Evolutionary conservation across 129 eudicot species (phyloP), one percentile per base, ranked within the genome.

Genomic region (Saposhnikovia divaricata): DNA sequence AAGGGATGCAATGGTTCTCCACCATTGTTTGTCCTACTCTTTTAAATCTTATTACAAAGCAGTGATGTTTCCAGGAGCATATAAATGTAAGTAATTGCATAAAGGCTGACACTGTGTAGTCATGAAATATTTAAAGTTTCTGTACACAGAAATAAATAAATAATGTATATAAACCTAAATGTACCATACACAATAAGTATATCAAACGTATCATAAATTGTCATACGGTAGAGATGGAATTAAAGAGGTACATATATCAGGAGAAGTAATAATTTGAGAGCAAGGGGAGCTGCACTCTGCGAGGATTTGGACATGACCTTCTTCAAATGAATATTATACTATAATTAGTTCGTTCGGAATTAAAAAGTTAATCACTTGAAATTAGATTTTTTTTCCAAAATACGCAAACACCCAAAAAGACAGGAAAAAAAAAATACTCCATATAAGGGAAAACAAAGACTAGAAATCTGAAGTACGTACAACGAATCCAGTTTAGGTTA

Each of bases 1-100:
- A 59, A 59, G 68, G 68, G 68, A n/a, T 59, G 68, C 68, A 59
- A 59, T 59, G 66, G 68, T 59, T 59, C 68, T 59, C 68, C 68
- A n/a, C 68, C 68, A 59, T 59, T n/a, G 66, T 59, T 59, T 59
- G 68, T 59, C 68, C 34, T 59, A n/a, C 68, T 59, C 34, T 59
- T 59, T n/a, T n/a, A n/a, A 9, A 59, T 59, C 31, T 59, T n/a
- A 59, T n/a, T 59, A 59, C 68, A 9, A 59, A 59, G n/a, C 68
- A n/a, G 34, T n/a, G 68, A 59, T 59, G 66, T 59, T n/a, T 59
- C 31, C 65, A 0, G 68, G 68, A 59, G 68, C 68, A 59, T 59
- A 59, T 9, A 59, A 19, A 5, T 23, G 19, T 59, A n/a, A 9
- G 68, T 21, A 23, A 57, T 57, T 23, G 66, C 66, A 57, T 2